Evolutionary conservation across 2,329 filamentous ascomycete species (phyloP), one percentile per base, ranked within the genome.

Genomic region (Sporothrix luriei): DNA sequence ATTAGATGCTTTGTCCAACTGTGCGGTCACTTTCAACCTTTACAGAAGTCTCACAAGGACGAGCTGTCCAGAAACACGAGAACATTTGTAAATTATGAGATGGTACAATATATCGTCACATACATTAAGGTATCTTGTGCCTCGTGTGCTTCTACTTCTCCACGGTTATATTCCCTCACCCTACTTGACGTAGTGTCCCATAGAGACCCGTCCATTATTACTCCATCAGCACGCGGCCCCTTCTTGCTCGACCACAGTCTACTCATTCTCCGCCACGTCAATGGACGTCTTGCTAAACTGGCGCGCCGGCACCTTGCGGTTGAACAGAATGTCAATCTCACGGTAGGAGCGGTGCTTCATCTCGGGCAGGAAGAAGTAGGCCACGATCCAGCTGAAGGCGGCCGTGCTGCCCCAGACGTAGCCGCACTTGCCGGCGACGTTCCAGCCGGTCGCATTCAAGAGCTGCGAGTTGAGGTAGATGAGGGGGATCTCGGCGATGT

Each of bases 211-310:
- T n/a, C n/a, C n/a, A n/a, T n/a, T n/a, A n/a, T n/a, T n/a, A n/a
- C n/a, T n/a, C n/a, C n/a, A n/a, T n/a, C n/a, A n/a, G n/a, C n/a
- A n/a, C n/a, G n/a, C n/a, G n/a, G n/a, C n/a, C n/a, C n/a, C n/a
- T n/a, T n/a, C n/a, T n/a, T n/a, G n/a, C n/a, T n/a, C n/a, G n/a
- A n/a, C n/a, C n/a, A n/a, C n/a, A n/a, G 43, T 33, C 13, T 89
- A 90, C 82, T 89, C 85, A 77, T 90, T 86, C 75, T 88, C 88
- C 26, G 84, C 77, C 70, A 88, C 78, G 75, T 88, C 84, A 77
- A 91, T 74, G 1, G 78, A 78, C 0, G 85, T 87, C 77, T 84
- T 77, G 78, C 82, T 85, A 83, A 82, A 85, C 75, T 86, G 75
- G 75, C 87, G 83, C 73, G 87, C 86, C 0, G 77, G 81, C 33